Base-by-base conservation (phyloP, 1,284 basidiomycete species). In the Ceratobasidium sp. region DNA sequence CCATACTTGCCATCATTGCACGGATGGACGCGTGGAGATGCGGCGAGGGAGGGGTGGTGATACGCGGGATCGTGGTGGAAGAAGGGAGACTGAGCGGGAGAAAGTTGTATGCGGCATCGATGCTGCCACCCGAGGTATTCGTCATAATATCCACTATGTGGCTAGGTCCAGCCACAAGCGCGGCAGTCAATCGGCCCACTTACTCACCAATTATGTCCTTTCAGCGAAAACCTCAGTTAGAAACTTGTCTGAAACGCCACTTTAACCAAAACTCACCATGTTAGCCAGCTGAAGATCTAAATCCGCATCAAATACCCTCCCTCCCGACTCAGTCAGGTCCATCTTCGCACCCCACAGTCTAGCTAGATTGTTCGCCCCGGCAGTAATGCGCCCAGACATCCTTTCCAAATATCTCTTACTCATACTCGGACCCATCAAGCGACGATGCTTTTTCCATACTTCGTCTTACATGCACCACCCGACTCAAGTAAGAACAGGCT, bases 391-490 rank as follows among this genome's bases (percentile, higher is more conserved):
- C 4, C 2, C 26, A 1, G 67, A 59, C 67, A 70, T 70, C 16
- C 67, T 54, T 11, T 30, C 54, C 1, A 70, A 54, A 14, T 70
- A 70, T 21, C 67, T 54, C 14, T 55, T 38, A 21, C 55, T 58
- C 67, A 70, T 70, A 26, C 67, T 70, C 6, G 67, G 67, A 1
- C 67, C 67, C 6, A 44, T 58, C 21, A 70, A 30, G 4, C 55
- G 67, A 7, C 67, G 67, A 18, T 70, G 67, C 1, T 44, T 50
- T n/a, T 67, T 67, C 66, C 66, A 69, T 16, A 50, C 52, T 16
- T 69, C 66, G 46, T 70, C 67, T 69, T 13, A 4, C 41, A 11
- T 38, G 35, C 35, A 38, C 4, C 35, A 11, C 35, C 35, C 35
- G 35, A 38, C n/a, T 11, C 35, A 5, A 38, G 35, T 38, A 5